These are phyloP conservation scores for Ganoderma sinense DNA, from an alignment of 1,284 basidiomycete species.

Conservation along the genomic window DNA sequence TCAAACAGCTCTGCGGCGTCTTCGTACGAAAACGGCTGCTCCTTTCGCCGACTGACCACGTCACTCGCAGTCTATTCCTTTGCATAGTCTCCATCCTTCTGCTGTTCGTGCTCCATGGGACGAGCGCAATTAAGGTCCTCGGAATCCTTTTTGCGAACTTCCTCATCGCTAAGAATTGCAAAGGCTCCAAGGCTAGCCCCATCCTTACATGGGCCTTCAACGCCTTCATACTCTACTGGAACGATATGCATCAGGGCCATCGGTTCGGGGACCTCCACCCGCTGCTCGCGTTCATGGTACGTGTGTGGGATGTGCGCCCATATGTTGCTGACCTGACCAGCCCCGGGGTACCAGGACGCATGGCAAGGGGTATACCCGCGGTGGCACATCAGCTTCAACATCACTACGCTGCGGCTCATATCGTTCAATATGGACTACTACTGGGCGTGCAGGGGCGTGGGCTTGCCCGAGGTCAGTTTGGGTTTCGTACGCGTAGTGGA, in stretches of 20 bases:
- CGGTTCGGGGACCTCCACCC: slow-evolving; percentile 66
- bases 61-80: slow-evolving; percentile 39
- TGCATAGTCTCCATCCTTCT: slow-evolving; percentile 65
- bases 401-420: slow-evolving; percentile 94
- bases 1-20: slow-evolving; percentile 47
- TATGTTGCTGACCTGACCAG: slow-evolving; percentile 38
- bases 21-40: slow-evolving; percentile 4
- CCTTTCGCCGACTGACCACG: slow-evolving; percentile 8
- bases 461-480: slow-evolving; percentile 51
- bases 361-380: slow-evolving; percentile 79
- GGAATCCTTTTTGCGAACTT: slow-evolving; percentile 80
- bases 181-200: slow-evolving; percentile 54
- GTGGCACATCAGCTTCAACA: slow-evolving; percentile 97
- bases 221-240: slow-evolving; percentile 75
- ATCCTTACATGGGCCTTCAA: slow-evolving; percentile 83
- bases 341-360: slow-evolving; percentile 62
- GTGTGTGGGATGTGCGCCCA: slow-evolving; percentile 31
- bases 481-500: not conserved
- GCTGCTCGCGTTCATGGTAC: slow-evolving; percentile 60
- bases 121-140: slow-evolving; percentile 84
- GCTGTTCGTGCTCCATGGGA: slow-evolving; percentile 85
- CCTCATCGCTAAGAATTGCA: slow-evolving; percentile 58
- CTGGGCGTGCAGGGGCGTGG: slow-evolving; percentile 69
- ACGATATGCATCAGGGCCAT: slow-evolving; percentile 85
- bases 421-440: slow-evolving; percentile 94